phyloP scores from a whole-genome alignment of 257 asterid species.

The Gardenia jasminoides region DNA sequence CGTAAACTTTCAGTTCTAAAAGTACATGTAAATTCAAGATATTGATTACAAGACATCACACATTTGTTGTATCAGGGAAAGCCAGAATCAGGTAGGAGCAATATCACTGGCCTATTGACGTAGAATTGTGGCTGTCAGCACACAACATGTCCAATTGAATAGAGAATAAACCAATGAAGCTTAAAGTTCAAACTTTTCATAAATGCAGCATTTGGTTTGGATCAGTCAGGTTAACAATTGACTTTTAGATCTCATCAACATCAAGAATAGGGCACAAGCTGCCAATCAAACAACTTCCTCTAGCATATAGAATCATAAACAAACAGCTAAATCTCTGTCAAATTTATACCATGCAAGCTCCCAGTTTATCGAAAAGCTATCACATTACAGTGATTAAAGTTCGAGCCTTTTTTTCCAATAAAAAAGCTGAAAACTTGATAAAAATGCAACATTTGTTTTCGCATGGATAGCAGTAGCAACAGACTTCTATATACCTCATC shows the following conservation, averaged over 20 bases:
- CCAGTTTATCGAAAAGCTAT: not conserved
- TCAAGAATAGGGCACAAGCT: not conserved
- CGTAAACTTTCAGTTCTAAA: not conserved
- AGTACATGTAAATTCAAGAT: not conserved
- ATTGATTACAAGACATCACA: not conserved
- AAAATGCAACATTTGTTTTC: not conserved
- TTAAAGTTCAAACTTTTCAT: too few species aligned
- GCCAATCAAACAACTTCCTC: not conserved
- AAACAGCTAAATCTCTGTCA: not conserved
- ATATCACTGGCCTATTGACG: not conserved
- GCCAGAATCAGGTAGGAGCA: not conserved
- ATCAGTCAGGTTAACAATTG: not conserved
- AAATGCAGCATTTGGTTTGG: not conserved
- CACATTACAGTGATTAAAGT: not conserved
- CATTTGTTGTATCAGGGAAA: too few species aligned
- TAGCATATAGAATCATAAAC: not conserved
- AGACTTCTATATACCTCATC: conserved; percentile 51
- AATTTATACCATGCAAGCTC: not conserved
- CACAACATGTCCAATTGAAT: not conserved
- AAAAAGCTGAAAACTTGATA: not conserved
- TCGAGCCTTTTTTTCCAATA: too few species aligned
- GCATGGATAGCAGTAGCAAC: not conserved
- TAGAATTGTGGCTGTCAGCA: too few species aligned
- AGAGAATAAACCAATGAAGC: not conserved
- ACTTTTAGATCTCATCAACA: not conserved